Evolutionary conservation across 73 alveolate species (phyloP), one percentile per base, ranked within the genome.

Genomic region (Paramecium pentaurelia): DNA sequence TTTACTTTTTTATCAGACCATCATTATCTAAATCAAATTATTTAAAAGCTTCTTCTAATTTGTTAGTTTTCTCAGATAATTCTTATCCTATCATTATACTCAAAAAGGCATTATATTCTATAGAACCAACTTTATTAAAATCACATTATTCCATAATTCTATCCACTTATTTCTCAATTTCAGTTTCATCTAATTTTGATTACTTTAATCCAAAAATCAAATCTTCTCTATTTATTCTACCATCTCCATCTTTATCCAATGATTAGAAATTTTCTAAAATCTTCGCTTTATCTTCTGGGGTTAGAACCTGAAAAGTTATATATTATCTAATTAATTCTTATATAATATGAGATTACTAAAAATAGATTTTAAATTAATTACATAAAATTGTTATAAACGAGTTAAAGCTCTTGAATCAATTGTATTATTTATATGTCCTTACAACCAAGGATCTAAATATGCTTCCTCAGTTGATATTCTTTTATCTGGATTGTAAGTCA

Each of bases 181-280:
- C 75, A 25, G 71, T 49, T 4, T 45, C 71, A 40, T 80, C 91
- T 45, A 45, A 34, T 47, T 47, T 45, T 14, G 75, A 38, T 6
- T 80, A 14, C n/a, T 80, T 80, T 14, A 80, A 80, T 4, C 91
- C 91, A 11, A 42, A 25, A 5, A 42, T 80, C 18, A 80, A 80
- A 80, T 80, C 91, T 16, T 80, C 71, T 80, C 75, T 40, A 80
- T 80, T 80, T 20, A 80, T 22, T 22, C n/a, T 18, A 3, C 91
- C 91, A 80, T 80, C 91, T 42, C 91, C 91, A 80, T 80, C 91
- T 14, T 45, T 32, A 45, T 80, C 91, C 51, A 80, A 45, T 2
- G 71, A 16, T 45, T 80, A 28, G 30, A 80, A 80, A 18, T 36
- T 49, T 3, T 14, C 64, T 45, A 45, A 42, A 27, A 80, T 27